These are phyloP conservation scores for Penicillium capsulatum DNA, from an alignment of 2,329 filamentous ascomycete genomes.

Conservation along the genomic window DNA sequence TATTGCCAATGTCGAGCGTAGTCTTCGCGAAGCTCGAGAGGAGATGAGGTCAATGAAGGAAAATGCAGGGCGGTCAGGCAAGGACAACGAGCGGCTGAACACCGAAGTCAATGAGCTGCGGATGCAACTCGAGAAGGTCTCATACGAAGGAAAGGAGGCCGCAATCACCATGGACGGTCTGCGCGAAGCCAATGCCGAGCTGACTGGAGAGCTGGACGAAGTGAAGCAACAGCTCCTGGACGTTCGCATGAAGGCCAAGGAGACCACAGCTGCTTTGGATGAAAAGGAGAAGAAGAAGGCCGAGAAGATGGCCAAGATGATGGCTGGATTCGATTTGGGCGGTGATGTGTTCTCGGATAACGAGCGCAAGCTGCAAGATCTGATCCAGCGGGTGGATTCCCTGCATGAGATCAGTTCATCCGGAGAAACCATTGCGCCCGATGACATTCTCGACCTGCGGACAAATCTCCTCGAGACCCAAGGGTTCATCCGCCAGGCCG, in stretches of 20 bases:
- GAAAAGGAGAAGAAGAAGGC: slow-evolving; percentile 99
- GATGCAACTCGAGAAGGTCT: slow-evolving; percentile 94
- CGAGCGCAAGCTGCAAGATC: slow-evolving; percentile 75
- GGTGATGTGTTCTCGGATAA: slow-evolving; percentile 91
- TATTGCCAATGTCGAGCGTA: slow-evolving; percentile 73
- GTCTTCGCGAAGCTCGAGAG: slow-evolving; percentile 75
- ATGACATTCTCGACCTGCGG: slow-evolving; percentile 73
- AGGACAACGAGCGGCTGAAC: slow-evolving; percentile 83
- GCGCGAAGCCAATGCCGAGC: slow-evolving; percentile 90
- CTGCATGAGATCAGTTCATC: slow-evolving; percentile 71
- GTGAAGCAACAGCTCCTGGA: slow-evolving; percentile 94
- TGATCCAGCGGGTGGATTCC: slow-evolving; percentile 76
- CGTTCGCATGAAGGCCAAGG: slow-evolving; percentile 93
- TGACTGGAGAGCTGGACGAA: slow-evolving; percentile 87
- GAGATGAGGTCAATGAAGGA: slow-evolving; percentile 83
- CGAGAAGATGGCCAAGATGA: slow-evolving; percentile 99
- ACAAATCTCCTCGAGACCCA: slow-evolving; percentile 82
- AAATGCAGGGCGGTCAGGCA: slow-evolving; percentile 73
- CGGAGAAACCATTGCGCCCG: slow-evolving; percentile 75
- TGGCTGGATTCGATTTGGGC: slow-evolving; percentile 95
- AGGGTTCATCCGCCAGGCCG: slow-evolving; percentile 86
- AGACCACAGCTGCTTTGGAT: slow-evolving; percentile 81
- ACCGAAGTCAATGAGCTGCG: slow-evolving; percentile 86
- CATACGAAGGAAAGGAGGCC: slow-evolving; percentile 94
- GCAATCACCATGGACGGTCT: slow-evolving; percentile 96